These are phyloP conservation scores for Ustilago tritici DNA, from an alignment of 1,284 basidiomycete genomes.

Conservation along the genomic window DNA sequence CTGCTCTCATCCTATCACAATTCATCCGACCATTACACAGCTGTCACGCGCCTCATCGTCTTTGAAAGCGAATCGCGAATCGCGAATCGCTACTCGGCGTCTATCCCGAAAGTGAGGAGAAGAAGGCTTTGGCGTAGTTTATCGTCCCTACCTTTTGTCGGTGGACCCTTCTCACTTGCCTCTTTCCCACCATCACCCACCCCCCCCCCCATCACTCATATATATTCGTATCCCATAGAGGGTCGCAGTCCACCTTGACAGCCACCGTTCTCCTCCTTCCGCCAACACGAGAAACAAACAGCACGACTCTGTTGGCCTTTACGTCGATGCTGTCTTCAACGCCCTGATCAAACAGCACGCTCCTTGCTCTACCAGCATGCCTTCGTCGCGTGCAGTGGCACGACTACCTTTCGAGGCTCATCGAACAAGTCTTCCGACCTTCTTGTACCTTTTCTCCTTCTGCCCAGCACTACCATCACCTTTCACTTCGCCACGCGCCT, in stretches of 20 bases:
- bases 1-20: neutral
- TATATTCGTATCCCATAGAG: neutral
- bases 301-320: conserved; percentile 3
- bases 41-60: neutral
- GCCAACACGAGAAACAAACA: neutral
- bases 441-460: conserved; percentile 63
- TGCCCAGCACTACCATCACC: conserved; percentile 40
- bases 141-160: neutral
- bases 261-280: neutral
- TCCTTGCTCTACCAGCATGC: neutral
- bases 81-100: conserved; percentile 3
- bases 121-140: neutral
- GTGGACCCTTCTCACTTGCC: neutral
- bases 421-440: conserved; percentile 39
- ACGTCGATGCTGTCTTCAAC: conserved; percentile 11
- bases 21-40: neutral
- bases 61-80: neutral
- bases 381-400: conserved; percentile 23
- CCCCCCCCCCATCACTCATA: neutral
- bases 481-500: conserved; percentile 34
- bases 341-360: conserved; percentile 5
- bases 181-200: neutral
- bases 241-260: neutral
- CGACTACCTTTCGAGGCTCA: conserved; percentile 42
- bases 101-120: neutral